Conservation (phyloP, 2,329 filamentous ascomycete genomes). For the Aspergillus sergii region DNA sequence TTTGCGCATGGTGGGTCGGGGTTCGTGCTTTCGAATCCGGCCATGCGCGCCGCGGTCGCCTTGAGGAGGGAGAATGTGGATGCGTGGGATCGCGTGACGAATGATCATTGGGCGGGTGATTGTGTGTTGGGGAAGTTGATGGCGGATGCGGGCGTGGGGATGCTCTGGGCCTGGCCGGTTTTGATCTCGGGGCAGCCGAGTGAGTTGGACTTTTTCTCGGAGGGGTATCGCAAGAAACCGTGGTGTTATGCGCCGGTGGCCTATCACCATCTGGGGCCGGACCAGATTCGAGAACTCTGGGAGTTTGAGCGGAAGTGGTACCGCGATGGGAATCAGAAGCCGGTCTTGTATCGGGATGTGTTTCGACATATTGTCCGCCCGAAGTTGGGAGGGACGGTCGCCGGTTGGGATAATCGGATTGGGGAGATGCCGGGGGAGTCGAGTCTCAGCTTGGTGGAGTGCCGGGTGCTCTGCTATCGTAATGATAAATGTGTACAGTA, state of each 20-base stretch:
- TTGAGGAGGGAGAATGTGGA: slow-evolving; percentile 42
- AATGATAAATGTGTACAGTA: slow-evolving; percentile 12
- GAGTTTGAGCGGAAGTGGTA: slow-evolving; percentile 38
- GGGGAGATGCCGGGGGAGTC: slow-evolving; percentile 11
- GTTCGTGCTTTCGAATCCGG: slow-evolving; percentile 52
- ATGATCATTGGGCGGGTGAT: slow-evolving; percentile 50
- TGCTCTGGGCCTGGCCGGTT: slow-evolving; percentile 51
- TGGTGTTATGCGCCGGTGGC: slow-evolving; percentile 54
- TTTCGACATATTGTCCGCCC: slow-evolving; percentile 27
- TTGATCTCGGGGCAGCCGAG: slow-evolving; percentile 42
- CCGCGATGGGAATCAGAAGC: slow-evolving; percentile 19
- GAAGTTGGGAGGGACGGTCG: slow-evolving; percentile 11
- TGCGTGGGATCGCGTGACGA: slow-evolving; percentile 48
- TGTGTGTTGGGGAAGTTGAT: slow-evolving; percentile 51
- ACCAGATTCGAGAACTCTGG: slow-evolving; percentile 46
- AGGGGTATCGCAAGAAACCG: slow-evolving; percentile 38
- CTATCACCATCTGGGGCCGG: slow-evolving; percentile 51
- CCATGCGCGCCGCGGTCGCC: slow-evolving; percentile 43
- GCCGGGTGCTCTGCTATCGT: slow-evolving; percentile 2
- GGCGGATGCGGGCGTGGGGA: slow-evolving; percentile 43
- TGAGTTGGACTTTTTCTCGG: slow-evolving; percentile 43
- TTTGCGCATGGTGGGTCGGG: slow-evolving; percentile 57
- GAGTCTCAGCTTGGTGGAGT: slow-evolving; percentile 7
- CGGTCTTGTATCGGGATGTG: slow-evolving; percentile 31
- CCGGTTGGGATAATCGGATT: slow-evolving; percentile 29